Base-by-base conservation (phyloP, 2,329 filamentous ascomycete genomes). In the Arthroderma sp. region DNA sequence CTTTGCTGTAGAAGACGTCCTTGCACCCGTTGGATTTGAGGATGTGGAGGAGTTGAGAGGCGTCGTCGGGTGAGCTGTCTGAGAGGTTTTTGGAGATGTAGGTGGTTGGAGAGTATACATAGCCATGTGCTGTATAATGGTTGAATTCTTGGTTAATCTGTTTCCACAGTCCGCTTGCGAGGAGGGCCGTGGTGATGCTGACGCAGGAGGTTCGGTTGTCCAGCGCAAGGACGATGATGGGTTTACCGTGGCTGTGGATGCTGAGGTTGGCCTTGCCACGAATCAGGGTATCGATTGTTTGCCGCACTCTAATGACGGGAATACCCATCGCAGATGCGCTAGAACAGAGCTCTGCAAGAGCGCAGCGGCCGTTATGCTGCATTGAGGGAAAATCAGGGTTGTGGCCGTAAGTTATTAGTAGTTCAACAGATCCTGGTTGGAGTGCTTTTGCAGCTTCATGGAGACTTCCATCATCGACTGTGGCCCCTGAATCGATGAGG, bases 101-200 rank as follows among this genome's bases (percentile, higher is more conserved):
- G 64, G 77, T 79, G 3, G 78, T 76, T 0, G 79, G 74, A 0
- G 79, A 83, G 58, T 80, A 83, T 1, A 72, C 75, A 51, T 70
- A 69, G 4, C 64, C 67, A 27, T 71, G 70, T 36, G 72, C 65
- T 1, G 61, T 72, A 58, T 70, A 77, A 48, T 70, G 63, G 51
- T 79, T 77, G 53, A 70, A 75, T 0, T 73, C 64, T 48, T 75
- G 71, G 60, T 82, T 82, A 53, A 82, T 63, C 30, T 73, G 64
- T 54, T 78, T 77, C 77, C 78, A 82, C 62, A 82, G 70, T 37
- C 74, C 77, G 0, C 73, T 74, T 53, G 78, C 78, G 5, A 83
- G 65, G 1, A 83, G 68, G 0, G 73, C 69, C 36, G 71, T 71
- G 0, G 75, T 74, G 4, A 76, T 75, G 0, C 68, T 62, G 2